Evolutionary conservation across 164 flowering plant genomes (phyloP), one percentile per base, ranked within the genome.

Genomic region (Saururus chinensis): DNA sequence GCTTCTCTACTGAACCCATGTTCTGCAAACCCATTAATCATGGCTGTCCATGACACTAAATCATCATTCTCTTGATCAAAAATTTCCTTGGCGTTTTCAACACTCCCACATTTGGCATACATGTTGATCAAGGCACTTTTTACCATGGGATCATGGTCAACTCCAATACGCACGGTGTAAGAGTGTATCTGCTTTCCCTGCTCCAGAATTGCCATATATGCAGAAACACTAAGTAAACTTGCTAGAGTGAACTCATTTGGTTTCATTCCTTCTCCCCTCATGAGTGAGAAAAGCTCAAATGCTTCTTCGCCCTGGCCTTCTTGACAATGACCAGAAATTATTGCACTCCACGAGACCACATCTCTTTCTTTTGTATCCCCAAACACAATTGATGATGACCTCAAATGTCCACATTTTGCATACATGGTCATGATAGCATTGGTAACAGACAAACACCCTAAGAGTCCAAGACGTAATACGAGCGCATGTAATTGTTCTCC

Each of bases 11-110:
- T 78, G 61, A 64, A 65, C 1, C 98, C 98, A 76, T 92, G 98
- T 65, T 87, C 96, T 48, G 98, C 96, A 76, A 76, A 92, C 30
- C 98, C 98, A 71, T 80, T 81, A 41, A 92, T 85, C 96, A 87
- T 92, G 69, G 96, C 85, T 16, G 98, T 92, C 95, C 92, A 92
- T 17, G 90, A 81, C 10, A 92, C 80, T 48, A 87, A 71, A 72
- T 87, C 84, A 56, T 71, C 73, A 67, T 41, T 64, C 49, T 68
- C 67, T 1, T 64, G 59, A 56, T 76, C 64, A 64, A 89, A 92
- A 26, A 83, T 70, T 66, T 60, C 66, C 48, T 73, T 74, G 51
- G 96, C 95, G 59, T 84, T 89, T 54, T 60, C 63, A 35, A 89
- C 76, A 76, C 85, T 80, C 59, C 96, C 96, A 66, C 98, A 89